Base-by-base conservation (phyloP, 208 protist genomes). In the Blechomonas ayalai region DNA sequence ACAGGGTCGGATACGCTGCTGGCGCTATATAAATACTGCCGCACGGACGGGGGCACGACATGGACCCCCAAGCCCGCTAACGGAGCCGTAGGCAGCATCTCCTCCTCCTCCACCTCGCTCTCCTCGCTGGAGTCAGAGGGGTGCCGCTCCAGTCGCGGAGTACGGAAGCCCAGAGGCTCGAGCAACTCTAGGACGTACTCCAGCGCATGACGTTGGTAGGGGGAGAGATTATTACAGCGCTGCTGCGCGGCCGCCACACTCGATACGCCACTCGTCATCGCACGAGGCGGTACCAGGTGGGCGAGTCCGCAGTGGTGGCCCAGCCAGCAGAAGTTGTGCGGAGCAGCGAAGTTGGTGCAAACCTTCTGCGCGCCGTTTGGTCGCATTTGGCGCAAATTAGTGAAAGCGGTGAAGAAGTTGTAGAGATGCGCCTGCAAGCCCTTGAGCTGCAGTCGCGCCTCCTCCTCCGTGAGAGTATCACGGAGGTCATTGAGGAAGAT, bases 281-380 rank as follows among this genome's bases (percentile, higher is more conserved):
- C 16, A 18, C 20, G 20, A 20, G 18, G 39, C 4, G 19, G 25
- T 24, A 60, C 44, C 10, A 55, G 36, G 32, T 73, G 65, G 13
- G 44, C 49, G 12, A 47, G 43, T 37, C 52, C 52, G 37, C 67
- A 74, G 39, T 69, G 60, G 23, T 63, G 67, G 8, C 67, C 67
- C 22, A 52, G 40, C 67, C 67, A 74, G 52, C 67, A 74, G 41
- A 74, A 74, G 1, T 44, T 55, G 12, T 10, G 31, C 31, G 31
- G 31, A n/a, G 39, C 63, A 22, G 50, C 45, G 37, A 60, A 74
- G 52, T 74, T 59, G 16, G 26, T 32, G 47, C 47, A 52, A 4
- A 25, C n/a, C 7, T 42, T 26, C 10, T 15, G 18, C 4, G 34
- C 16, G 20, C 47, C 34, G 6, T 16, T 24, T 4, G 31, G 8